Percentiles rank a stretch among this genome's conserved stretches.
Conservation (phyloP, 345 rosid species). For the Arabis hirsuta region DNA sequence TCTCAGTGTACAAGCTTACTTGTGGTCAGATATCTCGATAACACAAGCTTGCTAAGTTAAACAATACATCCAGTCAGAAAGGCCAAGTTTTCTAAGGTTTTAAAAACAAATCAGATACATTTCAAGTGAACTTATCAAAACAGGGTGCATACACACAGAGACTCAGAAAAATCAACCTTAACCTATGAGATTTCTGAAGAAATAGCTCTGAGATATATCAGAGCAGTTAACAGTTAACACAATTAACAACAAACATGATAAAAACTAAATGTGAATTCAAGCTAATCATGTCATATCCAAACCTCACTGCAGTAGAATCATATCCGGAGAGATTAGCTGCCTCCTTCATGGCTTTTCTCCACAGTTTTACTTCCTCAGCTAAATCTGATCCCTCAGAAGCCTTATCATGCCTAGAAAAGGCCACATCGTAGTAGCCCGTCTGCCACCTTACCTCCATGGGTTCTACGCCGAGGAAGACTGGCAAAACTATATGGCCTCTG, state of each 20-base stretch:
- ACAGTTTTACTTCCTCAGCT: constrained; percentile 13
- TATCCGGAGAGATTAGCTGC: constrained; percentile 32
- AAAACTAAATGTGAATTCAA: too few relatives aligned
- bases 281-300: too few relatives aligned
- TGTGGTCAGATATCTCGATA: neutral
- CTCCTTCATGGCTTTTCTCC: constrained; percentile 19
- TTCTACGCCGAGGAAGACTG: constrained; percentile 37
- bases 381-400: constrained; percentile 9
- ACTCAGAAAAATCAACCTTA: too few relatives aligned
- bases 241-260: too few relatives aligned
- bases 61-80: neutral
- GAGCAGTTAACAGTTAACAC: too few relatives aligned
- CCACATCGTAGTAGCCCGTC: neutral
- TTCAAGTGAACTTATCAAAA: too few relatives aligned
- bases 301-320: constrained; percentile 11
- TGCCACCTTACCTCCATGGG: constrained; percentile 30
- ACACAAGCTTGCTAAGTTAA: neutral
- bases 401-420: constrained; percentile 21
- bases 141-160: too few relatives aligned
- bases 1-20: neutral
- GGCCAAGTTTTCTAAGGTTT: neutral
- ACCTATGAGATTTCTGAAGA: too few relatives aligned
- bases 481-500: constrained; percentile 22
- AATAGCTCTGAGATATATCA: neutral
- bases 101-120: neutral